phyloP scores from a whole-genome alignment of 176 grass and related monocot species.

The Ensete glaucum region DNA sequence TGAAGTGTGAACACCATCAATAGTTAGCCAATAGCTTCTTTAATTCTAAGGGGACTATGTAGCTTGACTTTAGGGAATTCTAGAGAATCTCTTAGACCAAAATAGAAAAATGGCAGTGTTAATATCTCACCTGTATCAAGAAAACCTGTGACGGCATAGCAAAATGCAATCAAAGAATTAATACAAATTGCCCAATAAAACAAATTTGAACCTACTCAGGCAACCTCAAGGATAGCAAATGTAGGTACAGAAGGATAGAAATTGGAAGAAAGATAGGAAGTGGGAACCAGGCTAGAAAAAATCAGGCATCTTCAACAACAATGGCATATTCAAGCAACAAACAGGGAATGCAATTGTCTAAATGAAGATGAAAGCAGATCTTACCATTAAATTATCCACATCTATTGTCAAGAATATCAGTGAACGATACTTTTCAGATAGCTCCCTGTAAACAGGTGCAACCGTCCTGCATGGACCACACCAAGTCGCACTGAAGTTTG shows the following conservation, averaged over 20 bases:
- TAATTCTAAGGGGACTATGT: too few species aligned
- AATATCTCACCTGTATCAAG: too few species aligned
- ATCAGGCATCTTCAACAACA: neutral
- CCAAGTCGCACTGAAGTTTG: slow-evolving; percentile 79
- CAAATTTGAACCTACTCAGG: neutral
- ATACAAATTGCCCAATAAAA: neutral
- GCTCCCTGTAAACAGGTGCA: slow-evolving; percentile 52
- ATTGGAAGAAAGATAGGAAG: neutral
- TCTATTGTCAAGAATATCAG: slow-evolving; percentile 69
- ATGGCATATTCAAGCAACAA: neutral
- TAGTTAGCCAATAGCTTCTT: too few species aligned
- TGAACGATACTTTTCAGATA: slow-evolving; percentile 72
- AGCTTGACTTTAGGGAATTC: too few species aligned
- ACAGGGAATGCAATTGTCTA: neutral
- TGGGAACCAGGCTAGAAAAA: neutral
- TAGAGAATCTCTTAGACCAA: too few species aligned
- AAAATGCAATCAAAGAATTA: too few species aligned
- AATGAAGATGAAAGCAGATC: slow-evolving; percentile 7
- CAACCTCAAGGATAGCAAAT: neutral
- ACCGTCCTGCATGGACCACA: slow-evolving; percentile 66
- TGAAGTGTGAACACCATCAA: too few species aligned
- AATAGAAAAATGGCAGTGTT: too few species aligned
- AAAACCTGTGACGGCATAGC: too few species aligned
- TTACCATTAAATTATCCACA: slow-evolving; percentile 72
- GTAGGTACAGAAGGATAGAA: neutral